A percentile compares a stretch with the other conserved stretches of the same genome.
phyloP scores from a whole-genome alignment of 1,284 basidiomycete species.

The Trametes sp. region DNA sequence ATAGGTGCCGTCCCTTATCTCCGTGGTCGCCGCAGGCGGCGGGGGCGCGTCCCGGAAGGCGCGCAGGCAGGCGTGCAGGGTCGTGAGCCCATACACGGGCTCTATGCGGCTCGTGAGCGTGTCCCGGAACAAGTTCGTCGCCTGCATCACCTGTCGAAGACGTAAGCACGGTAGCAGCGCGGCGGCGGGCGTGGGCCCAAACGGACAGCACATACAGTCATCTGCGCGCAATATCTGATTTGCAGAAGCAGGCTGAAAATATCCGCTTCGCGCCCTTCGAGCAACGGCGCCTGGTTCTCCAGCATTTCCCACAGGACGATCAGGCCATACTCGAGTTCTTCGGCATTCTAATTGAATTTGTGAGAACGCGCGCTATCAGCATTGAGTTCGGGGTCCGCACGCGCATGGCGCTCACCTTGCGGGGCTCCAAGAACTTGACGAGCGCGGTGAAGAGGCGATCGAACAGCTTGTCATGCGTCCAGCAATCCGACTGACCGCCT shows the following conservation, averaged over 20 bases:
- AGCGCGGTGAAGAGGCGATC: slow-evolving; percentile 70
- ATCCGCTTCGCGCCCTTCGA: slow-evolving; percentile 78
- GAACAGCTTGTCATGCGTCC: slow-evolving; percentile 72
- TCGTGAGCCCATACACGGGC: slow-evolving; percentile 84
- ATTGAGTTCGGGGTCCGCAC: slow-evolving; percentile 22
- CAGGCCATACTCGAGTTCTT: slow-evolving; percentile 74
- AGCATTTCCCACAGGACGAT: slow-evolving; percentile 81
- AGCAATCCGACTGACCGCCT: slow-evolving; percentile 60
- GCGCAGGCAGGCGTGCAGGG: slow-evolving; percentile 73
- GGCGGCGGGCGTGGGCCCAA: slow-evolving; percentile 21
- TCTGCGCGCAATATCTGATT: slow-evolving; percentile 72
- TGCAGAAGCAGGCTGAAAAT: slow-evolving; percentile 69
- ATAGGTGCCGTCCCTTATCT: slow-evolving; percentile 68
- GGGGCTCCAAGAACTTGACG: slow-evolving; percentile 62
- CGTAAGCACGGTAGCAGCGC: slow-evolving; percentile 21
- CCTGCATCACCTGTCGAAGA: slow-evolving; percentile 71
- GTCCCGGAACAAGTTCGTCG: slow-evolving; percentile 81
- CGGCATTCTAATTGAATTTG: slow-evolving; percentile 54
- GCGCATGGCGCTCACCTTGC: slow-evolving; percentile 53
- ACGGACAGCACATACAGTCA: slow-evolving; percentile 57
- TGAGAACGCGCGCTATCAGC: slow-evolving; percentile 28
- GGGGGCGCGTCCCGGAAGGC: slow-evolving; percentile 63
- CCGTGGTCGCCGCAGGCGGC: slow-evolving; percentile 50
- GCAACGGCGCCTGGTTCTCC: slow-evolving; percentile 66
- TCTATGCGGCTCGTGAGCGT: slow-evolving; percentile 72